Percentiles rank a stretch among this genome's conserved stretches.
Conservation (phyloP, 495 filamentous ascomycete genomes). For the Acidomyces sp. region DNA sequence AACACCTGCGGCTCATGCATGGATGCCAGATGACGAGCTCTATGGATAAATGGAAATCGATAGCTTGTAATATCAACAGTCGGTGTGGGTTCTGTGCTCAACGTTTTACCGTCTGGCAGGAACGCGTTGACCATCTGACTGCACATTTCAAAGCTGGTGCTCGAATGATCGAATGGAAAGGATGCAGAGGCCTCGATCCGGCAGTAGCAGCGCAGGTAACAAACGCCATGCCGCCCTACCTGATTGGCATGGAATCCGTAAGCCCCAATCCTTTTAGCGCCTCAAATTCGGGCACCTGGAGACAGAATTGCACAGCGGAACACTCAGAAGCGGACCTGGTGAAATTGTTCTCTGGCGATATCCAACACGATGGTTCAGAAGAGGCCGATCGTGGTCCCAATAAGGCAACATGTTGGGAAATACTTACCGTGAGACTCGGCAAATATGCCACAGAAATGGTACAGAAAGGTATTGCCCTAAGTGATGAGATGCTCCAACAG, state of each 20-base stretch:
- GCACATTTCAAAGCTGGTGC: constrained; percentile 32
- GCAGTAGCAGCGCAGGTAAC: constrained; percentile 28
- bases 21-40: constrained; percentile 45
- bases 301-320: background rate
- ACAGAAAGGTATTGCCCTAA: constrained; percentile 19
- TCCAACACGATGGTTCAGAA: background rate
- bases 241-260: constrained; percentile 28
- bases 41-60: constrained; percentile 57
- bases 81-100: constrained; percentile 31
- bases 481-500: constrained; percentile 29
- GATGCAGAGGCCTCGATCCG: constrained; percentile 28
- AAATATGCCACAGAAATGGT: constrained; percentile 26
- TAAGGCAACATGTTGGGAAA: constrained; percentile 30
- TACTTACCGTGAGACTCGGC: constrained; percentile 29
- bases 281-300: constrained; percentile 20
- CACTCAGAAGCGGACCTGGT: background rate
- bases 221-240: constrained; percentile 33
- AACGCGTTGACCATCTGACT: constrained; percentile 29
- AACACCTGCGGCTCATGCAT: constrained; percentile 71
- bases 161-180: constrained; percentile 32
- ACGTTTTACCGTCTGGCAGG: constrained; percentile 29
- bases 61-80: constrained; percentile 24
- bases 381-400: background rate
- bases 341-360: background rate
- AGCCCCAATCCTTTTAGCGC: constrained; percentile 30